Evolutionary conservation across 306 rosid species (phyloP), one percentile per base, ranked within the genome.

Genomic region (Vigna reflexopilosa): DNA sequence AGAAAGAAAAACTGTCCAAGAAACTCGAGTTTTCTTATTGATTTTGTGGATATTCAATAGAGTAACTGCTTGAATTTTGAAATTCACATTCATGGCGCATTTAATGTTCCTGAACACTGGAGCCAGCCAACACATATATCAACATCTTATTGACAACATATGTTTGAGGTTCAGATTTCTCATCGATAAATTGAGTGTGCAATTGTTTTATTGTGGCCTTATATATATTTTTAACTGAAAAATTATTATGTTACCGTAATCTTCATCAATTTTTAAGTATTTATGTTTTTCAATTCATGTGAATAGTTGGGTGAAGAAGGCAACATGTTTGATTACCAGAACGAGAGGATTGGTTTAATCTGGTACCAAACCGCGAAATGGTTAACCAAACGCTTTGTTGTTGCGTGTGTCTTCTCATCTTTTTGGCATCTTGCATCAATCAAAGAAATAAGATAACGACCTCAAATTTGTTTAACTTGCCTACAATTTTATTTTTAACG

Each of bases 301-400:
- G 9, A 16, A 1, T 20, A 9, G 73, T 57, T 30, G 3, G 76
- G 75, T 56, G 13, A 9, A 24, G 38, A 67, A 56, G 34, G 9
- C 0, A 42, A 67, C 5, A 16, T 40, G 73, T 38, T 65, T 0
- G 80, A 26, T 77, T 40, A n/a, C 66, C 76, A 61, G 9, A 57
- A 59, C 5, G 57, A 20, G 26, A 7, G 11, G 5, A 11, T 58
- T 59, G 64, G 50, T 22, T 5, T 28, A 32, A 47, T 47, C n/a
- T 19, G 73, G 26, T 19, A 47, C 5, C 34, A 62, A 75, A 32
- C 62, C 19, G 30, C 30, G 12, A 26, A 11, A 32, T 7, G 10
- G 10, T 38, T 30, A 30, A 38, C 42, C 42, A 38, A 38, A 34
- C 38, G 4, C 38, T 34, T 34, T 34, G 44, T 30, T 0, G 44